A percentile compares a stretch with the other conserved stretches of the same genome.
These are phyloP conservation scores for Fusarium papillatum DNA, from an alignment of 2,329 filamentous ascomycete species.

Conservation along the genomic window DNA sequence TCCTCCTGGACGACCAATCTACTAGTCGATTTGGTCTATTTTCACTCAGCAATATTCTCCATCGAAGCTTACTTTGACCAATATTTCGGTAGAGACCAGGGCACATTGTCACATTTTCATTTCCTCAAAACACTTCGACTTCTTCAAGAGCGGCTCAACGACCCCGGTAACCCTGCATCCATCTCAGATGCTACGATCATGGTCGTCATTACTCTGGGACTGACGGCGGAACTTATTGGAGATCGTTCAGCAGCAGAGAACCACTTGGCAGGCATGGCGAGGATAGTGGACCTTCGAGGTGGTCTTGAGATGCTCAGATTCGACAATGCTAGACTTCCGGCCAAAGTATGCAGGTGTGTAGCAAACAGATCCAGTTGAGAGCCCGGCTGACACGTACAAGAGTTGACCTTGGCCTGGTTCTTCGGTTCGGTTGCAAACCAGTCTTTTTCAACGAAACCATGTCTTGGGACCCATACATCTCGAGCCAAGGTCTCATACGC, in stretches of 20 bases:
- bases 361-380: too few species aligned
- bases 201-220: constrained; percentile 22
- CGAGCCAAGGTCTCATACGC: constrained; percentile 1
- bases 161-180: background rate
- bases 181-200: constrained; percentile 38
- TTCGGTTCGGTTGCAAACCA: constrained; percentile 25
- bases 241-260: constrained; percentile 22
- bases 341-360: constrained; percentile 38
- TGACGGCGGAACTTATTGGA: constrained; percentile 30
- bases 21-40: constrained; percentile 29
- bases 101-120: constrained; percentile 28
- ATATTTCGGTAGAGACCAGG: background rate
- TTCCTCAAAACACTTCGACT: constrained; percentile 36
- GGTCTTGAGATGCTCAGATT: constrained; percentile 29
- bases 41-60: constrained; percentile 31
- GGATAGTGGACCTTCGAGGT: constrained; percentile 33
- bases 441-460: constrained; percentile 23
- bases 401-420: constrained; percentile 28
- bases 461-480: constrained; percentile 33
- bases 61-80: constrained; percentile 27
- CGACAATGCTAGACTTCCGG: constrained; percentile 31
- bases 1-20: constrained; percentile 34
- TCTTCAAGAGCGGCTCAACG: constrained; percentile 24
- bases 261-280: constrained; percentile 30
- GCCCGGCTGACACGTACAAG: background rate